These are phyloP conservation scores for Aphanomyces euteiches DNA, from an alignment of 352 stramenopile genomes.

Conservation along the genomic window DNA sequence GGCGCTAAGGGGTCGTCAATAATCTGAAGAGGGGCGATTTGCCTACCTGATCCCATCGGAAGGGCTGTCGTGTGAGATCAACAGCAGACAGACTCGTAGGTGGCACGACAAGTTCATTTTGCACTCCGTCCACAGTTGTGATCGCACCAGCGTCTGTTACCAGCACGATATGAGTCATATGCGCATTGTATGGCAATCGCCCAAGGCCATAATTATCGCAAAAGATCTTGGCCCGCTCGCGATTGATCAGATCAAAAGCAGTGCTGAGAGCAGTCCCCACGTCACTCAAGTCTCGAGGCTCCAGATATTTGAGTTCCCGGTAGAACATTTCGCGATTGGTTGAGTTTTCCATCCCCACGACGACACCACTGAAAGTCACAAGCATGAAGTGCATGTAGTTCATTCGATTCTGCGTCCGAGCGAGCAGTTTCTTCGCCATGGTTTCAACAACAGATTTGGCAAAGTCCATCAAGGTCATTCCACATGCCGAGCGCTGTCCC, in stretches of 20 bases:
- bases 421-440: slow-evolving; percentile 71
- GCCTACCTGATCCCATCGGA: slow-evolving; percentile 71
- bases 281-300: slow-evolving; percentile 74
- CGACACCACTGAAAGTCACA: slow-evolving; percentile 76
- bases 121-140: slow-evolving; percentile 58
- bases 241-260: slow-evolving; percentile 86
- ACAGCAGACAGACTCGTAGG: slow-evolving; percentile 60
- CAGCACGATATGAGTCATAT: slow-evolving; percentile 74
- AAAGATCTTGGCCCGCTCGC: slow-evolving; percentile 83
- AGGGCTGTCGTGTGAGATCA: slow-evolving; percentile 79
- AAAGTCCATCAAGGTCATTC: slow-evolving; percentile 86
- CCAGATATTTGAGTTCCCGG: slow-evolving; percentile 77
- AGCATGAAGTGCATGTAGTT: slow-evolving; percentile 89
- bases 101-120: slow-evolving; percentile 70
- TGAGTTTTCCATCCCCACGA: slow-evolving; percentile 80
- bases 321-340: slow-evolving; percentile 83
- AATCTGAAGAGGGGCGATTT: neutral
- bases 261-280: slow-evolving; percentile 65
- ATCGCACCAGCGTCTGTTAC: slow-evolving; percentile 76
- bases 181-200: slow-evolving; percentile 76
- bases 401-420: slow-evolving; percentile 70
- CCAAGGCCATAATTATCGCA: slow-evolving; percentile 85
- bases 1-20: slow-evolving; percentile 34
- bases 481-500: slow-evolving; percentile 84
- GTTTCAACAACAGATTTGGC: slow-evolving; percentile 85